Conservation (phyloP, 495 filamentous ascomycete genomes). For the Sabuloglossum arenarium region DNA sequence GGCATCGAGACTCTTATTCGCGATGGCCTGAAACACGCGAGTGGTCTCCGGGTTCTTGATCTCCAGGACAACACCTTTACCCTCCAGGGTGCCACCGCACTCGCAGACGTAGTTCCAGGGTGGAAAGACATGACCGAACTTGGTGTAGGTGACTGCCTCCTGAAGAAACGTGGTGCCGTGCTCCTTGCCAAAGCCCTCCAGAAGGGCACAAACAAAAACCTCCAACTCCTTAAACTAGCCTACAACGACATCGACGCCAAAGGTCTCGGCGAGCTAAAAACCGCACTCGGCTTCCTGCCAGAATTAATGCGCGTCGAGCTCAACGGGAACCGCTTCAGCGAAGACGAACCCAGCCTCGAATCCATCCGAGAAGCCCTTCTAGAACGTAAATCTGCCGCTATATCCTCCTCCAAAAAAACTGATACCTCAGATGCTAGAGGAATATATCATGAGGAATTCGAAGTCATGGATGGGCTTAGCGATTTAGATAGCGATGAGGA, state of each 20-base stretch:
- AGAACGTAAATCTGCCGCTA: too few species aligned
- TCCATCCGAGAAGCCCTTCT: constrained; percentile 29
- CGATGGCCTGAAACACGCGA: constrained; percentile 49
- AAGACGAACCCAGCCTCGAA: constrained; percentile 49
- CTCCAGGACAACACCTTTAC: constrained; percentile 98
- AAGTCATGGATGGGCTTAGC: constrained; percentile 51
- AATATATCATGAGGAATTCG: constrained; percentile 33
- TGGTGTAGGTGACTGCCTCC: constrained; percentile 72
- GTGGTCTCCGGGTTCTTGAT: constrained; percentile 51
- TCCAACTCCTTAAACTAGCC: constrained; percentile 66
- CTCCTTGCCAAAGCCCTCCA: constrained; percentile 50
- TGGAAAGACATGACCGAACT: constrained; percentile 68
- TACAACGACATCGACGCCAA: constrained; percentile 80
- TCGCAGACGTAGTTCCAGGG: constrained; percentile 46
- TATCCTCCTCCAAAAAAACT: too few species aligned
- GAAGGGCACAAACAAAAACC: constrained; percentile 50
- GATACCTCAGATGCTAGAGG: constrained; percentile 41
- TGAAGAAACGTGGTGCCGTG: constrained; percentile 58
- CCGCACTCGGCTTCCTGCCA: constrained; percentile 42
- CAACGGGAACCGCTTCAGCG: constrained; percentile 86
- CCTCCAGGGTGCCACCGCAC: constrained; percentile 49
- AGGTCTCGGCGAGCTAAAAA: constrained; percentile 45
- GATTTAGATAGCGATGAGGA: constrained; percentile 59
- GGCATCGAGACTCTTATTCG: constrained; percentile 60
- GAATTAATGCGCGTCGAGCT: constrained; percentile 65